Conservation (phyloP, 495 filamentous ascomycete genomes). For the Peziza echinospora region DNA sequence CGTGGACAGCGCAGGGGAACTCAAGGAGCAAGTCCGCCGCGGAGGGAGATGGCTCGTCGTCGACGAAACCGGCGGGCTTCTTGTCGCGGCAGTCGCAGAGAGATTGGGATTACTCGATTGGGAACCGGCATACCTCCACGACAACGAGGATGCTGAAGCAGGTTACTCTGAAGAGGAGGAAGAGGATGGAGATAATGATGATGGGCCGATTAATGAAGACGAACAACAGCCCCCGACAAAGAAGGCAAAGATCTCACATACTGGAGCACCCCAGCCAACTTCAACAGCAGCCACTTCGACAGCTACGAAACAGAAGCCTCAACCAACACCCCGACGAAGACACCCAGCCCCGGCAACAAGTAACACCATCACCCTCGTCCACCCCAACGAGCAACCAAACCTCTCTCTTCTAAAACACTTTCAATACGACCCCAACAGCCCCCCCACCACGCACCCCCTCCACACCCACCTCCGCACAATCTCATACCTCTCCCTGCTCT, state of each 20-base stretch:
- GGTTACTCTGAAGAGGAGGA: not conserved
- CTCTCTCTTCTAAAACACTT: conserved; percentile 72
- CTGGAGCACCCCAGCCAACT: conserved; percentile 12
- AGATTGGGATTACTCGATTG: conserved; percentile 63
- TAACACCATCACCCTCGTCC: conserved; percentile 76
- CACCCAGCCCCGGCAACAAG: conserved; percentile 21
- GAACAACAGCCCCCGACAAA: not conserved
- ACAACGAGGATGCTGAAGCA: conserved; percentile 6
- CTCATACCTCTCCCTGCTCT: conserved; percentile 73
- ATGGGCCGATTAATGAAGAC: not conserved
- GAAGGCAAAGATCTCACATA: conserved; percentile 6
- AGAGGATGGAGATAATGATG: not conserved
- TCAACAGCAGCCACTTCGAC: conserved; percentile 18
- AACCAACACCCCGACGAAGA: not conserved
- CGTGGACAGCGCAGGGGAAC: conserved; percentile 6
- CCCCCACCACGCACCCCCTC: conserved; percentile 46
- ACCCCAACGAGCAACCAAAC: conserved; percentile 77
- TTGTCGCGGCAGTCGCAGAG: conserved; percentile 78
- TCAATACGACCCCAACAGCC: conserved; percentile 47
- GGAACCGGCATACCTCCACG: not conserved
- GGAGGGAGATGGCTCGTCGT: conserved; percentile 68
- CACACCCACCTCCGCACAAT: conserved; percentile 58
- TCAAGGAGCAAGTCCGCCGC: conserved; percentile 14
- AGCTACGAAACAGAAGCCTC: conserved; percentile 24
- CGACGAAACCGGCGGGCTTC: conserved; percentile 71